Evolutionary conservation across 129 eudicot genomes (phyloP), one percentile per base, ranked within the genome.

Genomic region (Solidago caesia): DNA sequence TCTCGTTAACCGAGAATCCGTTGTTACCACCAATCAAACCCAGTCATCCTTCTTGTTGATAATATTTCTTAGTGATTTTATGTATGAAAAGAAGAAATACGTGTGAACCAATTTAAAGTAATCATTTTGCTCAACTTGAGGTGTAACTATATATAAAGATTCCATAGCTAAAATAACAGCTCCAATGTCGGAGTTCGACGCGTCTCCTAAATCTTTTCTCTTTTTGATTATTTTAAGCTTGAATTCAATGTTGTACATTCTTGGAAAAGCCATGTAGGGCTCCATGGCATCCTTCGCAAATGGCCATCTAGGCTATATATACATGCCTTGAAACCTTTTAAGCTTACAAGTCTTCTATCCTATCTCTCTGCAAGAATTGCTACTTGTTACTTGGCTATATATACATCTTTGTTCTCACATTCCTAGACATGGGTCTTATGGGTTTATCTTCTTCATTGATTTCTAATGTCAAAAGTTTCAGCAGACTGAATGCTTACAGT

Each of bases 251-350:
- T 44, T 11, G 64, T 64, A 75, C 44, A 64, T 75, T 75, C 79
- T 64, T 15, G 64, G 79, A 75, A 74, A 26, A 44, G 68, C 66
- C 76, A 72, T 45, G 68, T 58, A 42, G 56, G 67, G 64, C 12
- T 53, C 75, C 67, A 9, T 8, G 42, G 21, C 21, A 21, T 21
- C 21, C n/a, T 61, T 61, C 44, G 16, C 65, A 71, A 71, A 43
- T 52, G 6, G 58, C 68, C 26, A 46, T 33, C 39, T 33, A 1
- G 39, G 21, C 61, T 74, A 74, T 62, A 74, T 61, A 74, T 74
- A 74, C 71, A 33, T 9, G 42, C 62, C 78, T 49, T 8, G 39
- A 46, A 62, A 21, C 46, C 47, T 74, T 39, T 21, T 60, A 72
- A 29, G 2, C 12, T 29, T 27, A 62, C 61, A 62, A 46, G 7